Evolutionary conservation across 768 basidiomycete species (phyloP), one percentile per base, ranked within the genome.

Genomic region (Sarcodon aspratus): DNA sequence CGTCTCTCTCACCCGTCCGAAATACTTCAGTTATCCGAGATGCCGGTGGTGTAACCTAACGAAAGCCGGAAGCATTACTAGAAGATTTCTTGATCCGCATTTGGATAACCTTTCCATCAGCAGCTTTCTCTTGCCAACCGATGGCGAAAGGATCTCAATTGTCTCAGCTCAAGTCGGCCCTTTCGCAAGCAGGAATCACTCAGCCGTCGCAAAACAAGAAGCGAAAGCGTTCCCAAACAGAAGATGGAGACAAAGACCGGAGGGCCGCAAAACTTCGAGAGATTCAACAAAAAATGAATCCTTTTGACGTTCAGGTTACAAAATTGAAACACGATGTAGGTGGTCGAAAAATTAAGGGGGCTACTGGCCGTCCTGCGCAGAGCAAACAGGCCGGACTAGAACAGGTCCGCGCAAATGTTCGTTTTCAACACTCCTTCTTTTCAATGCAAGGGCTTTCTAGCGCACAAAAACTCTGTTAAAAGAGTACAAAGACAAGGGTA

Each of bases 291-390:
- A 79, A 77, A 56, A 72, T 97, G 59, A 98, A 96, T 68, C 88
- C 91, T 15, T 99, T 99, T 64, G 95, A 99, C 63, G 75, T 82
- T 58, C 88, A 92, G 56, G 86, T 93, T 60, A 94, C 87, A 7
- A 90, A 86, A 63, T 74, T 90, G 37, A 94, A 92, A 69, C 89
- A 94, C 62, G 86, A 93, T 65, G 89, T 96, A 15, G 92, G 89
- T 4, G 93, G 94, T 3, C 68, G 92, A 42, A 88, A 80, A 57
- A 65, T 94, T 27, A 91, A 89, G 57, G 95, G 93, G 37, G 75
- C 81, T 0, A 71, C 68, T 7, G 95, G 95, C 13, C 77, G 77
- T 54, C 95, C 95, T 45, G 85, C 90, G 6, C 78, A 83, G 61
- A 90, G 85, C 62, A 91, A 92, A 61, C 86, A 91, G 59, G 85